These are phyloP conservation scores for Citropsis articulata DNA, from an alignment of 345 rosid genomes.

Conservation along the genomic window DNA sequence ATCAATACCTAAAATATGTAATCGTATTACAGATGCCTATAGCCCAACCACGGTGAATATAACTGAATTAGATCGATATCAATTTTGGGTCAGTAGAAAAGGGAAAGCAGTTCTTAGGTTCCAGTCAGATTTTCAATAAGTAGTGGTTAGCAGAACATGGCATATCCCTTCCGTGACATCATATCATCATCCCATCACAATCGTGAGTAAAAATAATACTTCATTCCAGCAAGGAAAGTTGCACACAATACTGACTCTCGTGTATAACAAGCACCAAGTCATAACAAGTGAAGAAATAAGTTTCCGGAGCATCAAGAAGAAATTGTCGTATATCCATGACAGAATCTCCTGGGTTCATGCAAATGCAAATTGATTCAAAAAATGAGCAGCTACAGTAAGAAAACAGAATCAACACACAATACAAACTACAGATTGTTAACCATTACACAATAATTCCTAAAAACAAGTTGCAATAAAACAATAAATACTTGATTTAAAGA, in stretches of 20 bases:
- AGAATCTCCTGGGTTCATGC: conserved; percentile 97
- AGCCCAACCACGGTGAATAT: too few species aligned
- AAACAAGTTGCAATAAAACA: background rate
- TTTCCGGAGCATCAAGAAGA: conserved; percentile 98
- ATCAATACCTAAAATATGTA: background rate
- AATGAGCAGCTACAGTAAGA: conserved; percentile 1
- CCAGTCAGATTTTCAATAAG: too few species aligned
- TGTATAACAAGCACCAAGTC: conserved; percentile 33
- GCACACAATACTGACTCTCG: too few species aligned
- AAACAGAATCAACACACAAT: background rate
- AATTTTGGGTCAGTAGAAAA: too few species aligned
- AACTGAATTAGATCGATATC: too few species aligned
- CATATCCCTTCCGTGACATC: too few species aligned
- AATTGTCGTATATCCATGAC: conserved; percentile 97
- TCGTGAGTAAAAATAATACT: too few species aligned
- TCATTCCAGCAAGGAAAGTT: too few species aligned
- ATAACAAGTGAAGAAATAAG: conserved; percentile 91
- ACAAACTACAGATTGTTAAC: background rate
- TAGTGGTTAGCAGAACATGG: too few species aligned
- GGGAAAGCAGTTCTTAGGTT: too few species aligned
- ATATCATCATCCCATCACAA: too few species aligned
- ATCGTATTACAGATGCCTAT: too few species aligned
- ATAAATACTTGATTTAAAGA: background rate
- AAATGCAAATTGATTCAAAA: conserved; percentile 12
- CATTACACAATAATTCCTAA: background rate